Evolutionary conservation across 1,284 basidiomycete genomes (phyloP).

Genomic region (Cystobasidiaceae sp.): DNA sequence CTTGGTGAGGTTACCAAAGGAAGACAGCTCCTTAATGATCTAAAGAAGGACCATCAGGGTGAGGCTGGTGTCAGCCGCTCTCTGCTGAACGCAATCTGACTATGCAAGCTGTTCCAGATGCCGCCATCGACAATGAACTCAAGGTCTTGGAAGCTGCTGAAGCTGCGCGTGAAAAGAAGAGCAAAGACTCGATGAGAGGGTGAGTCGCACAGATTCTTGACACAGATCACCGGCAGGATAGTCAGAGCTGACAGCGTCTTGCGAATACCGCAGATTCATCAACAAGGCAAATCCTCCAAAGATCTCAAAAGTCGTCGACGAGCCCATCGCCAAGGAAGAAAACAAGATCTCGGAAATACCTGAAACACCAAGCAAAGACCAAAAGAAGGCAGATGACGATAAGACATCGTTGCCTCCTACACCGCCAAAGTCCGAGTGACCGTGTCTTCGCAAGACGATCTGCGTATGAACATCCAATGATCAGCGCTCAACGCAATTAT

Average conservation of each 20-base stretch:
- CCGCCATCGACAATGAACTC: slow-evolving; percentile 19
- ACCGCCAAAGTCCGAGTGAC: too few species aligned
- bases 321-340: background rate
- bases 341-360: background rate
- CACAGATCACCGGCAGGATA: background rate
- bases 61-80: background rate
- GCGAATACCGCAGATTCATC: background rate
- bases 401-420: background rate
- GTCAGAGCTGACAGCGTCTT: background rate
- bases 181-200: slow-evolving; percentile 10
- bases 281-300: slow-evolving; percentile 10
- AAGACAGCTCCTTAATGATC: background rate
- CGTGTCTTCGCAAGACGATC: too few species aligned
- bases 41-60: slow-evolving; percentile 15
- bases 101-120: background rate
- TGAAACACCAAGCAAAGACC: background rate
- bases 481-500: too few species aligned
- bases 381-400: background rate
- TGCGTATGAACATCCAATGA: too few species aligned
- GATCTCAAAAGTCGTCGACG: background rate
- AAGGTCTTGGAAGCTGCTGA: slow-evolving; percentile 20
- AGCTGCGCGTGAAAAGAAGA: slow-evolving; percentile 9
- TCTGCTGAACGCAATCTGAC: background rate
- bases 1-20: slow-evolving; percentile 18
- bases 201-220: background rate